Base-by-base conservation (phyloP, 108 stramenopile species). In the Skeletonema grethae region DNA sequence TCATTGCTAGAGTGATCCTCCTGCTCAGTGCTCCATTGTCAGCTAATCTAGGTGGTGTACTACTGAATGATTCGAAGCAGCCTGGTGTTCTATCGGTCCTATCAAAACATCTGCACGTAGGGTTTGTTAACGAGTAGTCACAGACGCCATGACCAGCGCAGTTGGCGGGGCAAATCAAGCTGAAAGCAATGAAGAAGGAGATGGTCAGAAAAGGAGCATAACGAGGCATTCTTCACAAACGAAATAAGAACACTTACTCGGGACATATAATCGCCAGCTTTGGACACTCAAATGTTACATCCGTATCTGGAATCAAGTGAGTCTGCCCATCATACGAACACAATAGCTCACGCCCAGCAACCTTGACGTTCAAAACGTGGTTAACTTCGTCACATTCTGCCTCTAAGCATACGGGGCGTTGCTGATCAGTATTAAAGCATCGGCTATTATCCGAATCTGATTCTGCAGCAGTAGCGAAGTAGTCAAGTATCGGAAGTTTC, bases 131-230 rank as follows among this genome's bases (percentile, higher is more conserved):
- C 2, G 43, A 45, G 45, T 28, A 77, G 24, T 48, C 13, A 29
- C 81, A 82, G 10, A 67, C 71, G 38, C 82, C 82, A 63, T 70
- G 64, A 16, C 82, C 82, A n/a, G 82, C 36, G 36, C 82, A 83
- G 28, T 67, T 70, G 15, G 73, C 61, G 1, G 82, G 82, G 38
- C 82, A 83, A 39, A 83, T 71, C 12, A 83, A 22, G 13, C 43
- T 45, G 43, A 15, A 45, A 13, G 43, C 15, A 45, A n/a, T 0
- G 13, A n/a, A 45, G 15, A 11, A 45, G 43, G 3, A 28, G 15
- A 45, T 4, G 10, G 2, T 45, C 3, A n/a, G 15, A 45, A n/a
- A n/a, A n/a, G 12, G 12, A n/a, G 43, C 10, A 11, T 4, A 45
- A 45, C n/a, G 15, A 45, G 12, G 15, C 15, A 13, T 45, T 2